Percentiles rank a stretch among this genome's conserved stretches.
These are phyloP conservation scores for Glonium stellatum DNA, from an alignment of 495 filamentous ascomycete species.

Conservation along the genomic window DNA sequence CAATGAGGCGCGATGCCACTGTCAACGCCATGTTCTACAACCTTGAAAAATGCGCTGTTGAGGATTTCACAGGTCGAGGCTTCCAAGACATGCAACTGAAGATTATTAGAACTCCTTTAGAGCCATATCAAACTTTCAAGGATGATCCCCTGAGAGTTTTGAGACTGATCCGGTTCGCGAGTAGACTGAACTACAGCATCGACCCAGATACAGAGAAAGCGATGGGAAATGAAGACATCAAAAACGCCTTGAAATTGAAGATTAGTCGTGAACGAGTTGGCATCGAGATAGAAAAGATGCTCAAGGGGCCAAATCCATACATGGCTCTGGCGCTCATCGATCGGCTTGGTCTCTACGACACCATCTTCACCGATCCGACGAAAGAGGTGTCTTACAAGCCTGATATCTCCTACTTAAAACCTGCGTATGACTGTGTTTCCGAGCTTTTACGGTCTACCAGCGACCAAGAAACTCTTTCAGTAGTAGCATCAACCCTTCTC, in stretches of 20 bases:
- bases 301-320: slow-evolving; percentile 67
- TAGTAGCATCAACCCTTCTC: slow-evolving; percentile 50
- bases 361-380: slow-evolving; percentile 68
- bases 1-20: slow-evolving; percentile 82
- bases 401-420: slow-evolving; percentile 38
- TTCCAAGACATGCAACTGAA: slow-evolving; percentile 63
- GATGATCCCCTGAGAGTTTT: slow-evolving; percentile 93
- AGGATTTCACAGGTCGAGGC: slow-evolving; percentile 76
- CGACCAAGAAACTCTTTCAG: slow-evolving; percentile 33
- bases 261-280: slow-evolving; percentile 87
- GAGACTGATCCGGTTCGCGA: slow-evolving; percentile 82
- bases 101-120: slow-evolving; percentile 77
- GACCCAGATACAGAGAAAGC: slow-evolving; percentile 56
- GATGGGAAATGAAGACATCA: slow-evolving; percentile 70
- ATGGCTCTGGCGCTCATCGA: slow-evolving; percentile 65
- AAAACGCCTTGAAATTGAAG: slow-evolving; percentile 71
- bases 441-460: slow-evolving; percentile 10
- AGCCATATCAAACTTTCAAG: slow-evolving; percentile 86
- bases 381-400: slow-evolving; percentile 25
- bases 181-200: slow-evolving; percentile 70
- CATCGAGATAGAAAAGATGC: slow-evolving; percentile 81
- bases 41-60: slow-evolving; percentile 62
- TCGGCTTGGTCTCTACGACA: slow-evolving; percentile 64
- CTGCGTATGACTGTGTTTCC: slow-evolving; percentile 45
- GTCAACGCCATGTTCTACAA: slow-evolving; percentile 98